Conservation (phyloP, 176 grass and related monocot genomes). For the Puya raimondii region DNA sequence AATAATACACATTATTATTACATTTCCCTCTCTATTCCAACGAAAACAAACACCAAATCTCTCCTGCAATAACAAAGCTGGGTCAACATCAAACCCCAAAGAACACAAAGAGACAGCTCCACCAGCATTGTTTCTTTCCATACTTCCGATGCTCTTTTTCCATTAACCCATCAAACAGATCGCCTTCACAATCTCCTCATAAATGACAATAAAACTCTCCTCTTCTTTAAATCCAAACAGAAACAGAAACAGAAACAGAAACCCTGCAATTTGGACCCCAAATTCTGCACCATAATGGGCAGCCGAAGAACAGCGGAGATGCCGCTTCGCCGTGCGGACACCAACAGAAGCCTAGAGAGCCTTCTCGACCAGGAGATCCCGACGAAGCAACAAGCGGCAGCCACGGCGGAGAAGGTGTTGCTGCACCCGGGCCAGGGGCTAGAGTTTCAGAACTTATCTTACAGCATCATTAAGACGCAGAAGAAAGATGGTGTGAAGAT, state of each 20-base stretch:
- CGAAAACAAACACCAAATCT: conserved; percentile 16
- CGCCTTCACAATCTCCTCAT: conserved; percentile 20
- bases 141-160: conserved; percentile 5
- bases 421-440: conserved; percentile 44
- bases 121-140: conserved; percentile 9
- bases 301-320: conserved; percentile 10
- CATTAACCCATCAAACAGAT: neutral
- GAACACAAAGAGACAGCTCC: neutral
- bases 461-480: conserved; percentile 60
- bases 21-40: conserved; percentile 11
- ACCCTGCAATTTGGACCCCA: neutral
- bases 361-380: conserved; percentile 26
- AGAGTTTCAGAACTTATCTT: conserved; percentile 60
- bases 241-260: neutral
- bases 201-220: conserved; percentile 1
- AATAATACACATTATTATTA: neutral
- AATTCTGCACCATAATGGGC: conserved; percentile 9
- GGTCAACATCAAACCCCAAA: conserved; percentile 31
- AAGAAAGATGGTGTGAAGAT: conserved; percentile 49
- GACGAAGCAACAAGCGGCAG: neutral
- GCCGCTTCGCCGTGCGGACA: neutral
- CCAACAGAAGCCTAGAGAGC: conserved; percentile 42
- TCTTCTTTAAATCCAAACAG: conserved; percentile 8
- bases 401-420: conserved; percentile 12
- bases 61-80: conserved; percentile 39